Evolutionary conservation across 1,284 basidiomycete species (phyloP).

Genomic region (Cryptococcus deneoformans): DNA sequence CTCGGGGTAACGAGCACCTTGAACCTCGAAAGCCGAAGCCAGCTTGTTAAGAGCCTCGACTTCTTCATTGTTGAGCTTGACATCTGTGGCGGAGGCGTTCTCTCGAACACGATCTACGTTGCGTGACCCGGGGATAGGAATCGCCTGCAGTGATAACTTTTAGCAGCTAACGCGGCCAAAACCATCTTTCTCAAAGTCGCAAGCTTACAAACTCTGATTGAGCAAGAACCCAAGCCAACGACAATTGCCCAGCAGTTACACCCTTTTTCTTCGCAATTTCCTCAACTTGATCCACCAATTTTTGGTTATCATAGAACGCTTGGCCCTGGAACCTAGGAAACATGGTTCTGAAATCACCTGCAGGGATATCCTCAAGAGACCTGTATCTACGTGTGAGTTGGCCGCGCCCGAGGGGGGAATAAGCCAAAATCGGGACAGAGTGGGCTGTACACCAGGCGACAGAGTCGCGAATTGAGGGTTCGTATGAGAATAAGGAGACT

Average conservation of each 20-base stretch:
- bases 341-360: constrained; percentile 35
- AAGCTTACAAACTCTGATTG: constrained; percentile 51
- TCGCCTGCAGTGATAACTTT: constrained; percentile 36
- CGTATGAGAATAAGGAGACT: constrained; percentile 56
- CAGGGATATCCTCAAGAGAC: constrained; percentile 51
- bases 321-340: constrained; percentile 48
- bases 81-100: constrained; percentile 53
- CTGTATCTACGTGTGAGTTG: constrained; percentile 59
- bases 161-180: too few relatives aligned
- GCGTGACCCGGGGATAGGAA: constrained; percentile 60
- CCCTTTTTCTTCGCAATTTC: constrained; percentile 55
- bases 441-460: constrained; percentile 51
- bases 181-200: neutral
- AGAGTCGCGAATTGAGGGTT: constrained; percentile 51
- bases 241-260: constrained; percentile 59
- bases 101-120: constrained; percentile 52
- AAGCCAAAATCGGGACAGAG: constrained; percentile 57
- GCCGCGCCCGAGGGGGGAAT: constrained; percentile 61
- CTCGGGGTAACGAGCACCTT: constrained; percentile 33
- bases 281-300: constrained; percentile 55
- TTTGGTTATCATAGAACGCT: constrained; percentile 58
- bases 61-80: constrained; percentile 51
- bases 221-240: constrained; percentile 60
- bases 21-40: constrained; percentile 29
- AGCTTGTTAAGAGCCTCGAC: constrained; percentile 51